Percentiles rank a stretch among this genome's conserved stretches.
phyloP scores from a whole-genome alignment of 1,284 basidiomycete genomes.

The Agroathelia rolfsii region DNA sequence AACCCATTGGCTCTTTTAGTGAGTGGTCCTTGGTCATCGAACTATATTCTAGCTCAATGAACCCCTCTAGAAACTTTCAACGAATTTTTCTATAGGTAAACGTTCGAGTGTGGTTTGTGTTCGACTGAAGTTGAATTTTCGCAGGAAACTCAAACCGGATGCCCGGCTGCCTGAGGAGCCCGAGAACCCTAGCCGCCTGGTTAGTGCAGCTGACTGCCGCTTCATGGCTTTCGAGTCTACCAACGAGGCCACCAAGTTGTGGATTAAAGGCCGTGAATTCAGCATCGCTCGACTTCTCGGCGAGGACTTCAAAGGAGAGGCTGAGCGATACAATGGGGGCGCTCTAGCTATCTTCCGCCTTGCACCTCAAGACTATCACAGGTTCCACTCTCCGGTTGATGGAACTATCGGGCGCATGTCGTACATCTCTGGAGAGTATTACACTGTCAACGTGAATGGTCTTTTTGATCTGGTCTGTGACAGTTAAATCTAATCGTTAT shows the following conservation, averaged over 20 bases:
- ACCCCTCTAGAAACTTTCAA: slow-evolving; percentile 71
- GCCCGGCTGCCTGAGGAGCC: slow-evolving; percentile 73
- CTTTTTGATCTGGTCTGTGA: slow-evolving; percentile 10
- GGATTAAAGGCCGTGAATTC: slow-evolving; percentile 98
- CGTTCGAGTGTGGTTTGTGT: slow-evolving; percentile 5
- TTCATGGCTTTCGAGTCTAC: slow-evolving; percentile 90
- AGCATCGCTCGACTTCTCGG: slow-evolving; percentile 75
- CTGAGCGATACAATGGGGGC: slow-evolving; percentile 67
- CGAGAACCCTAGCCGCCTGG: slow-evolving; percentile 67
- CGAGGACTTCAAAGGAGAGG: slow-evolving; percentile 59
- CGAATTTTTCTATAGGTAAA: slow-evolving; percentile 72
- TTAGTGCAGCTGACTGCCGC: slow-evolving; percentile 88
- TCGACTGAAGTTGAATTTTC: slow-evolving; percentile 22
- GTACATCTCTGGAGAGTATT: slow-evolving; percentile 80
- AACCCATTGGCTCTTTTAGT: slow-evolving; percentile 82
- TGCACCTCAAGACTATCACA: slow-evolving; percentile 96
- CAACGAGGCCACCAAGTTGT: slow-evolving; percentile 76
- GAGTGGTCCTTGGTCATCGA: slow-evolving; percentile 15
- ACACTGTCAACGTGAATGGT: slow-evolving; percentile 75
- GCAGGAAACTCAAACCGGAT: slow-evolving; percentile 75
- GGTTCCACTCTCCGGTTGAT: slow-evolving; percentile 90
- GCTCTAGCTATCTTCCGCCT: slow-evolving; percentile 80
- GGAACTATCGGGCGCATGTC: slow-evolving; percentile 76
- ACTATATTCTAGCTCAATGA: too few species aligned
- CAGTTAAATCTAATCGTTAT: slow-evolving; percentile 1